Evolutionary conservation across 2,329 filamentous ascomycete species (phyloP).

Genomic region (Xylariales sp.): DNA sequence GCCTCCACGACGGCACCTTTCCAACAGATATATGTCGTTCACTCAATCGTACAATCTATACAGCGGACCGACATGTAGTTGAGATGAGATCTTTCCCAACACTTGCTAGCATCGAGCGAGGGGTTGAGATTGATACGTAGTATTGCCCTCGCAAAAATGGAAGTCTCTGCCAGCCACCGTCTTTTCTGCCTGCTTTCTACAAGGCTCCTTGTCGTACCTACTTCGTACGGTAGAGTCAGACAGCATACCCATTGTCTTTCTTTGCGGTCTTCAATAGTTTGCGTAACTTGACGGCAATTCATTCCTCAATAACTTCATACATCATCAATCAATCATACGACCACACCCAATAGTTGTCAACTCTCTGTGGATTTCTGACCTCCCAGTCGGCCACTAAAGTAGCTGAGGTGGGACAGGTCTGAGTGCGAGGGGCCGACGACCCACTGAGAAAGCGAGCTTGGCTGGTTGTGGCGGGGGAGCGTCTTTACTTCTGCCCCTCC

Average conservation of each 20-base stretch:
- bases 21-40: no score
- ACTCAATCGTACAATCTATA: no score
- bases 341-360: not conserved
- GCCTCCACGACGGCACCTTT: no score
- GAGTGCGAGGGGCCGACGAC: not conserved
- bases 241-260: no score
- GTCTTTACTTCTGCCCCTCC: constrained; percentile 1
- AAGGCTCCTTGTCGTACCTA: no score
- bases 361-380: not conserved
- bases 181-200: not conserved
- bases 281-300: no score
- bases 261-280: no score
- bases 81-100: no score
- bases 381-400: not conserved
- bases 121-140: not conserved
- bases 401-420: not conserved
- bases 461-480: constrained; percentile 1
- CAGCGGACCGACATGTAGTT: no score
- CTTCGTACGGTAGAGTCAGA: no score
- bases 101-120: not conserved
- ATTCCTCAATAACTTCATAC: no score
- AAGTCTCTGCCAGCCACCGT: not conserved
- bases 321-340: no score
- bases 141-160: not conserved
- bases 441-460: not conserved